Evolutionary conservation across 768 basidiomycete species (phyloP), one percentile per base, ranked within the genome.

Genomic region (Trametes coccinea): DNA sequence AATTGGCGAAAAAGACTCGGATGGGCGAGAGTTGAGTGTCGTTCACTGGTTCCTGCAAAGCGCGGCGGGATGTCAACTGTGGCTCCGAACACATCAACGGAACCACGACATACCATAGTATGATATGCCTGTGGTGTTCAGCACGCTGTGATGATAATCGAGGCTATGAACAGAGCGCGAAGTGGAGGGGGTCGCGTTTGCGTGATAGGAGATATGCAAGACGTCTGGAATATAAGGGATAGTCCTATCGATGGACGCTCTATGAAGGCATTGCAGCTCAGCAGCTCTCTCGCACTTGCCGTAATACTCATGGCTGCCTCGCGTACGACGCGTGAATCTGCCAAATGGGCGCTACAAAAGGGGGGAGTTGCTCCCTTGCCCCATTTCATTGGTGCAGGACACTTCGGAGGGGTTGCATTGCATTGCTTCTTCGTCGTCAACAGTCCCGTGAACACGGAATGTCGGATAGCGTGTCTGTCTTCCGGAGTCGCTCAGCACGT

Each of bases 1-100:
- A 68, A 17, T 34, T 34, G 2, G 67, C 67, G 51, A 68, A 67
- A 54, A 68, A 68, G 2, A 0, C 22, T 9, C 63, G 55, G 37
- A 68, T 52, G n/a, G 40, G 46, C 22, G 31, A 29, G n/a, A 43
- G 10, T 5, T 43, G 41, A 43, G n/a, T n/a, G 41, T 43, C 41
- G 41, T 4, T n/a, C 5, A 13, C 5, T 5, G 14, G 7, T 5
- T 43, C 41, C 41, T 43, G 41, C n/a, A 43, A 8, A 14, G 41
- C 7, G 2, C 13, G 39, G 8, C 13, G 41, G 0, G 41, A 16
- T 13, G 9, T 43, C 41, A 43, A 43, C 5, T 22, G 22, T 22
- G 22, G 22, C 22, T 22, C 22, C 22, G 1, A 22, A 22, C 22
- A 22, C 22, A 9, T n/a, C 41, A 43, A 5, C 5, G 11, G 34